Conservation (phyloP, 345 rosid species). For the Pelargonium nanum region DNA sequence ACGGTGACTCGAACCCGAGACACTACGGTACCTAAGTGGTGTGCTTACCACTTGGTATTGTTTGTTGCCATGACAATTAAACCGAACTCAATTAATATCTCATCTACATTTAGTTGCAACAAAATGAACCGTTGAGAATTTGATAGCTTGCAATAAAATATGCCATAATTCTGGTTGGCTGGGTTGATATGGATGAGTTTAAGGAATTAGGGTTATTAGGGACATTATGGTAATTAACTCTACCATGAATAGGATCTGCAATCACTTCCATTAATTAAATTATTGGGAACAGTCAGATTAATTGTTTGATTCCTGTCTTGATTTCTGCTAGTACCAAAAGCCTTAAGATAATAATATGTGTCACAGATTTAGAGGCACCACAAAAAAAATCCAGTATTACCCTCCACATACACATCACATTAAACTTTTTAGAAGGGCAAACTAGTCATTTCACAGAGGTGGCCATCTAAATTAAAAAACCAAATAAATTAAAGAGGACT, state of each 20-base stretch:
- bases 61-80: too few relatives aligned
- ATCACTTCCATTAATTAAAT: constrained; percentile 10
- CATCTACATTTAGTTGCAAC: too few relatives aligned
- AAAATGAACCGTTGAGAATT: too few relatives aligned
- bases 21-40: too few relatives aligned
- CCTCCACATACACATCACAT: not conserved
- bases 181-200: too few relatives aligned
- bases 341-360: constrained; percentile 14
- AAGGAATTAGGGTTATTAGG: not conserved
- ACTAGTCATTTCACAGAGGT: constrained; percentile 14
- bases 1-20: too few relatives aligned
- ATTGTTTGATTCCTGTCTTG: constrained; percentile 16
- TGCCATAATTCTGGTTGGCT: too few relatives aligned
- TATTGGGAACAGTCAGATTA: constrained; percentile 20
- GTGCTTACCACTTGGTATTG: too few relatives aligned
- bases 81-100: too few relatives aligned
- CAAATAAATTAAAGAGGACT: constrained; percentile 4
- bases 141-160: too few relatives aligned
- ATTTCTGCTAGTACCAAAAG: constrained; percentile 23
- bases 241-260: too few relatives aligned
- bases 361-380: constrained; percentile 12
- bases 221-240: not conserved
- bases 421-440: not conserved
- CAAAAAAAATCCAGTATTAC: not conserved
- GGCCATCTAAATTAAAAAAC: constrained; percentile 4